Base-by-base conservation (phyloP, 108 stramenopile species). In the Phaeodactylum tricornutum region DNA sequence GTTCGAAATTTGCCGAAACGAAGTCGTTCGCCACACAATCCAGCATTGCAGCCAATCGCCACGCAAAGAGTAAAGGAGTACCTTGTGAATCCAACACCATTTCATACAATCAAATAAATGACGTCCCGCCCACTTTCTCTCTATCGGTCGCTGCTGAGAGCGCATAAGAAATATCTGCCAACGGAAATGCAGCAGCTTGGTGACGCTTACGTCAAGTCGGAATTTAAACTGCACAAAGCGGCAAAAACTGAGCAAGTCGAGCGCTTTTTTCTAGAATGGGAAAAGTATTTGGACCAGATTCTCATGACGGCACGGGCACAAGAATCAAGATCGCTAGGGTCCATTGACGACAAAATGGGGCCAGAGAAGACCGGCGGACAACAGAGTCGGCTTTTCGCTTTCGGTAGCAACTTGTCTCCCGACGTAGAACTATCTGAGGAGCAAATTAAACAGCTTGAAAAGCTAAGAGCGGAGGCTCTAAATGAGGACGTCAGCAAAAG, bases 151-250 rank as follows among this genome's bases (percentile, higher is more conserved):
- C 55, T 86, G 9, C 37, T 81, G 21, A 47, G 72, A 12, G 79
- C 84, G 17, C 84, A 86, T 50, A 43, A 55, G 7, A 57, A 54
- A 48, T 65, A 67, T 43, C 44, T 86, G n/a, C 84, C 84, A n/a
- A 23, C 47, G 8, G 69, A 75, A 43, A 81, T 86, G 79, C 60
- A 50, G 34, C 37, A 47, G 24, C 49, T 86, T 6, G 84, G 84
- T 12, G 84, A 86, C 59, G 52, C 72, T 1, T 86, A 86, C 38
- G 77, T 86, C 16, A 73, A 78, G 45, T 62, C 77, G 6, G 84
- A 86, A 62, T 86, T 86, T 62, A 71, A 75, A 30, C 51, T 79
- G 29, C 78, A 79, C 68, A 75, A 72, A 43, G 62, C 60, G 27
- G 67, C 70, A 7, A 69, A 77, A 20, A 39, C 67, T 17, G 69